These are phyloP conservation scores for Ophiostoma perfectum DNA, from an alignment of 2,329 filamentous ascomycete species.

Conservation along the genomic window DNA sequence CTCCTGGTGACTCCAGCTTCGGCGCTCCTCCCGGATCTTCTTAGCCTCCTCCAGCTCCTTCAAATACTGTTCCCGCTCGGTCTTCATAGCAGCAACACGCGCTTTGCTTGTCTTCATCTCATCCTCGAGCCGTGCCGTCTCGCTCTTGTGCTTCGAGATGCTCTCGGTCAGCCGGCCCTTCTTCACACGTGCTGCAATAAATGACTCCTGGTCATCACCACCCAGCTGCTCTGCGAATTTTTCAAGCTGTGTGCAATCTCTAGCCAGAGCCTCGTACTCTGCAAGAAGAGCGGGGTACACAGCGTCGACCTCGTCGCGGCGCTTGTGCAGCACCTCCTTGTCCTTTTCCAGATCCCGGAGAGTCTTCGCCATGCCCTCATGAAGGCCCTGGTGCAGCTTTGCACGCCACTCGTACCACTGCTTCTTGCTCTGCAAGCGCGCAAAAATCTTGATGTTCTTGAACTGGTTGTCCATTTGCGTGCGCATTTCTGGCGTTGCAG, in stretches of 20 bases:
- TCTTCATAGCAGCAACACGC: constrained; percentile 55
- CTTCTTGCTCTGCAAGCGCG: constrained; percentile 82
- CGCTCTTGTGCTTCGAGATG: constrained; percentile 61
- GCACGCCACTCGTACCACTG: constrained; percentile 99
- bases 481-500: constrained; percentile 76
- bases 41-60: constrained; percentile 78
- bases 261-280: constrained; percentile 55
- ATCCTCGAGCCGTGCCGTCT: constrained; percentile 60
- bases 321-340: constrained; percentile 58
- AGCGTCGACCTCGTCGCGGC: constrained; percentile 62
- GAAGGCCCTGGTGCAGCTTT: constrained; percentile 75
- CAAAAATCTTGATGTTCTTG: constrained; percentile 93
- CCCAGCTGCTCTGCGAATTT: constrained; percentile 68
- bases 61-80: constrained; percentile 63
- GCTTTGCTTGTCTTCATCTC: constrained; percentile 63
- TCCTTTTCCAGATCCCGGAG: constrained; percentile 72
- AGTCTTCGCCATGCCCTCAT: constrained; percentile 71
- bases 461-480: constrained; percentile 92
- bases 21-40: constrained; percentile 76
- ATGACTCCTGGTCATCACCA: constrained; percentile 73
- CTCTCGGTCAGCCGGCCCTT: constrained; percentile 61
- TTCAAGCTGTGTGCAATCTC: constrained; percentile 58
- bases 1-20: constrained; percentile 81
- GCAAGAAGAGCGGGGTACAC: constrained; percentile 61
- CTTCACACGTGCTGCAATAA: constrained; percentile 66